phyloP scores from a whole-genome alignment of 331 rosid genomes.

The Ulmus americana region DNA sequence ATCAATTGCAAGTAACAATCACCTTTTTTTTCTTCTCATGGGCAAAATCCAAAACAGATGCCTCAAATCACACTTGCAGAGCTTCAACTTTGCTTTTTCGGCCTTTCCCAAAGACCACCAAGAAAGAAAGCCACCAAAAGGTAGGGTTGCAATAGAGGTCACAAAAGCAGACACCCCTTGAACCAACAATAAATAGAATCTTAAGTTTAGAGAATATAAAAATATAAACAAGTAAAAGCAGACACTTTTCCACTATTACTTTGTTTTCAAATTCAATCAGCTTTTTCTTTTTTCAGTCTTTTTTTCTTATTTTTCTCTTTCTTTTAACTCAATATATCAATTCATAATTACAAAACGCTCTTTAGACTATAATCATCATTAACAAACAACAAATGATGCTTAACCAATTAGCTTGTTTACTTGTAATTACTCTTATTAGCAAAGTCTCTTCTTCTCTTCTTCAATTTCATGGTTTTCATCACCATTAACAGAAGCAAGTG shows the following conservation, averaged over 20 bases:
- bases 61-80: conserved; percentile 50
- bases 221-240: background rate
- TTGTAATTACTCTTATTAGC: conserved; percentile 16
- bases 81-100: conserved; percentile 32
- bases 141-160: conserved; percentile 34
- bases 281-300: conserved; percentile 19
- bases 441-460: conserved; percentile 34
- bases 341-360: conserved; percentile 21
- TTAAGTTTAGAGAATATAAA: background rate
- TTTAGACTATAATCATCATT: conserved; percentile 24
- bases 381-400: conserved; percentile 13
- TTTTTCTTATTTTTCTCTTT: conserved; percentile 4
- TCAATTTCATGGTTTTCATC: conserved; percentile 19
- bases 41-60: conserved; percentile 45
- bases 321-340: conserved; percentile 18
- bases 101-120: conserved; percentile 42
- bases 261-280: conserved; percentile 25
- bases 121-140: conserved; percentile 46
- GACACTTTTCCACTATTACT: conserved; percentile 22
- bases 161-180: conserved; percentile 17
- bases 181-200: conserved; percentile 12
- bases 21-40: conserved; percentile 36
- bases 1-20: conserved; percentile 47
- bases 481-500: conserved; percentile 33
- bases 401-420: conserved; percentile 14